Conservation (phyloP, 2,329 filamentous ascomycete species). For the Fusarium sp. region DNA sequence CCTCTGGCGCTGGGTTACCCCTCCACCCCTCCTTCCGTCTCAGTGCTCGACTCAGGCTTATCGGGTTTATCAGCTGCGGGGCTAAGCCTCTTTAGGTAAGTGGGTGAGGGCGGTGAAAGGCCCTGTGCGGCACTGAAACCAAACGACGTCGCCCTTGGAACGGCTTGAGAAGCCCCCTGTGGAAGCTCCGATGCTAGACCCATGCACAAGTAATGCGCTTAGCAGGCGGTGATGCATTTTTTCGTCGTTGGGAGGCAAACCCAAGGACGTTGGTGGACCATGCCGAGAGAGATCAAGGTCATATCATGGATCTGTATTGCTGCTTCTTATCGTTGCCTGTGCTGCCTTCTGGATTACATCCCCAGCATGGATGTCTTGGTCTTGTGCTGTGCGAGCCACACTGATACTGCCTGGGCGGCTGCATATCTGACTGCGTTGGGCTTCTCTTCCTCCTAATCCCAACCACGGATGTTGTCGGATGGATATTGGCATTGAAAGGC, state of each 20-base stretch:
- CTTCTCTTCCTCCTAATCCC: constrained; percentile 31
- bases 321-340: not conserved
- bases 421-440: constrained; percentile 9
- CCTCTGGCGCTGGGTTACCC: constrained; percentile 29
- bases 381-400: not conserved
- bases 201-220: constrained; percentile 39
- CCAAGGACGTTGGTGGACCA: not conserved
- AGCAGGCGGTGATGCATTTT: constrained; percentile 26
- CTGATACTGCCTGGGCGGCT: not conserved
- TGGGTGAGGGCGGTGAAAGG: constrained; percentile 45
- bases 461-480: constrained; percentile 38
- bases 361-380: not conserved
- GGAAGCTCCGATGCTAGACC: constrained; percentile 37
- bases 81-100: constrained; percentile 35
- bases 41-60: constrained; percentile 48
- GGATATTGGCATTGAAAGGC: constrained; percentile 17
- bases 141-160: constrained; percentile 18
- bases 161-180: constrained; percentile 18
- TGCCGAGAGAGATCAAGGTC: constrained; percentile 4
- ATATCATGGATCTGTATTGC: not conserved
- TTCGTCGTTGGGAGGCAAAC: constrained; percentile 25
- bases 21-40: constrained; percentile 43
- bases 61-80: constrained; percentile 44
- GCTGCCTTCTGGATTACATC: not conserved
- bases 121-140: constrained; percentile 8